phyloP scores from a whole-genome alignment of 208 protist genomes.

The Perkinsela sp. region DNA sequence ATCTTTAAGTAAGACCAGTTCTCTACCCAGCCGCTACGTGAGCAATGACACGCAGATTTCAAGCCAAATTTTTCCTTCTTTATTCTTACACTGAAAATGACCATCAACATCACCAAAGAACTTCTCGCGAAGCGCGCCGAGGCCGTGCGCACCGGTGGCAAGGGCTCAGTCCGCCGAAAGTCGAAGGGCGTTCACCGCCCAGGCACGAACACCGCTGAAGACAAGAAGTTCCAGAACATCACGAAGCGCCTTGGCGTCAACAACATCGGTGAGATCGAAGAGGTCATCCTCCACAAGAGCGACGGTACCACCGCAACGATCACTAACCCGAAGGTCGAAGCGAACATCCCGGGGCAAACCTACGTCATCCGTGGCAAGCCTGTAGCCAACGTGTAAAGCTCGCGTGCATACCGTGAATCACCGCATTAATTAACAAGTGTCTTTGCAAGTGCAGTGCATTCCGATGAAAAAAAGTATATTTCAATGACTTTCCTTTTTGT shows the following conservation, averaged over 20 bases:
- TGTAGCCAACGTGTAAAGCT: constrained; percentile 20
- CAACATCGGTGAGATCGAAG: constrained; percentile 79
- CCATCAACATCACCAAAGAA: constrained; percentile 47
- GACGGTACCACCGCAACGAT: constrained; percentile 83
- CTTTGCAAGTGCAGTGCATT: no score
- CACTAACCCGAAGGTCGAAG: constrained; percentile 83
- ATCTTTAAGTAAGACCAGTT: not conserved
- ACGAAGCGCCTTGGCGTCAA: constrained; percentile 74
- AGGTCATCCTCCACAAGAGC: constrained; percentile 84
- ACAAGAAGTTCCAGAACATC: constrained; percentile 74
- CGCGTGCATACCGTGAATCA: no score
- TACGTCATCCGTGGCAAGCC: constrained; percentile 75
- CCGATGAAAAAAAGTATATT: no score
- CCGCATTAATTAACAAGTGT: no score
- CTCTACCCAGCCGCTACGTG: no score
- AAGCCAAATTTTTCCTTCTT: no score
- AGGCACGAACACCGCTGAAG: constrained; percentile 22
- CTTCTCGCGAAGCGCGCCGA: constrained; percentile 48
- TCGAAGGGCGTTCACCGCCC: constrained; percentile 36
- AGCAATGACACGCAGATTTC: no score
- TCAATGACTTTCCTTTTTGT: no score
- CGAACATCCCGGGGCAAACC: constrained; percentile 77
- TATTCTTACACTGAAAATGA: no score
- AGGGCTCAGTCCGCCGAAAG: constrained; percentile 66
- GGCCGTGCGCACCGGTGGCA: constrained; percentile 78